phyloP scores from a whole-genome alignment of 495 filamentous ascomycete species.

The Penicillium bialowiezense region DNA sequence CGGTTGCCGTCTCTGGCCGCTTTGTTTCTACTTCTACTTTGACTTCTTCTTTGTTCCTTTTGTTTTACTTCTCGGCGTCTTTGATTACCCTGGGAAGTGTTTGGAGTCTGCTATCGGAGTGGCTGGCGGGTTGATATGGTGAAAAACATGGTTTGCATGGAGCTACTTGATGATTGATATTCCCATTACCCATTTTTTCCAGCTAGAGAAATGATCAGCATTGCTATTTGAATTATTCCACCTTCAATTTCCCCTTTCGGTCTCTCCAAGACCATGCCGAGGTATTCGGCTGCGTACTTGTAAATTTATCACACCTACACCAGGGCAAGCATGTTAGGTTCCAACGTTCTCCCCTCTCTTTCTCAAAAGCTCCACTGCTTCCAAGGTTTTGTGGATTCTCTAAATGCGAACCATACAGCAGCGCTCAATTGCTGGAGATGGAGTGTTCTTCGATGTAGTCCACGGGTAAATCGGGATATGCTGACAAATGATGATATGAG shows the following conservation, averaged over 20 bases:
- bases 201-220: slow-evolving; percentile 23
- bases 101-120: slow-evolving; percentile 12
- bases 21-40: slow-evolving; percentile 3
- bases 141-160: slow-evolving; percentile 23
- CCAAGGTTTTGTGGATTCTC: no score
- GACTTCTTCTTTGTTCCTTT: slow-evolving; percentile 6
- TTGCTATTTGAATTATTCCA: slow-evolving; percentile 9
- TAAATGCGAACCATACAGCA: no score
- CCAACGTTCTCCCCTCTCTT: no score
- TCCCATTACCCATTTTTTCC: slow-evolving; percentile 17
- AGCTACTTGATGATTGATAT: slow-evolving; percentile 22
- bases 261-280: not conserved
- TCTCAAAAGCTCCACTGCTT: no score
- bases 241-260: not conserved
- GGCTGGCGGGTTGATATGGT: slow-evolving; percentile 8
- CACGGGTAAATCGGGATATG: not conserved
- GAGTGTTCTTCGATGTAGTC: not conserved
- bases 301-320: no score
- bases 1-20: not conserved
- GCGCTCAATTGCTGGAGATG: no score
- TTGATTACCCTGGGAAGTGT: slow-evolving; percentile 17
- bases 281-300: no score
- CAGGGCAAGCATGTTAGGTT: no score
- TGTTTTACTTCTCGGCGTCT: slow-evolving; percentile 20
- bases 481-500: slow-evolving; percentile 16